These are phyloP conservation scores for Microascus cirrosus DNA, from an alignment of 2,329 filamentous ascomycete species.

Conservation along the genomic window DNA sequence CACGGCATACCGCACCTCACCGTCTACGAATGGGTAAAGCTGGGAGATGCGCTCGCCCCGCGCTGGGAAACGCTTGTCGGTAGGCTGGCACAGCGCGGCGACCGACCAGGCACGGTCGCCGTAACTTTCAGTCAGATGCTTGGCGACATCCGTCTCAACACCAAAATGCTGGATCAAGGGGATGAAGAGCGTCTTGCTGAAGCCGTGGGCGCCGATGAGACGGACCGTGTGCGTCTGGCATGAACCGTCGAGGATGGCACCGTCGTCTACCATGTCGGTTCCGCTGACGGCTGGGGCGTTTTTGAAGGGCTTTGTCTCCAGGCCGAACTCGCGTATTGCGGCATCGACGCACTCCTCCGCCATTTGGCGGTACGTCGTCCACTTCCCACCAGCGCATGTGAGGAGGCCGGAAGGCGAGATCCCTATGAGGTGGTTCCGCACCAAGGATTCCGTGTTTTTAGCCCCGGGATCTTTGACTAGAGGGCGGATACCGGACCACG, in stretches of 20 bases:
- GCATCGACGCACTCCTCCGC: slow-evolving; percentile 81
- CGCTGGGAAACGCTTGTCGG: slow-evolving; percentile 69
- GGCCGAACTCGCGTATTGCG: slow-evolving; percentile 57
- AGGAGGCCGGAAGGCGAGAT: slow-evolving; percentile 69
- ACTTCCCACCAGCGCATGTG: slow-evolving; percentile 82
- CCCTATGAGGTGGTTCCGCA: slow-evolving; percentile 76
- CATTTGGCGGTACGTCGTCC: slow-evolving; percentile 92
- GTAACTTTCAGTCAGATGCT: slow-evolving; percentile 78
- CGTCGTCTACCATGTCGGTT: slow-evolving; percentile 59
- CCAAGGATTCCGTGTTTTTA: slow-evolving; percentile 74
- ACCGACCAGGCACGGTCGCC: slow-evolving; percentile 91
- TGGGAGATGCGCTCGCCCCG: slow-evolving; percentile 68
- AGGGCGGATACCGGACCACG: slow-evolving; percentile 81
- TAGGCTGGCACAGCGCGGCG: slow-evolving; percentile 66
- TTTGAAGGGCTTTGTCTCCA: slow-evolving; percentile 44
- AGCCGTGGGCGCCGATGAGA: slow-evolving; percentile 75
- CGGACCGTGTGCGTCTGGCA: slow-evolving; percentile 80
- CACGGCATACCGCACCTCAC: slow-evolving; percentile 81
- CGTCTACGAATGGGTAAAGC: slow-evolving; percentile 84
- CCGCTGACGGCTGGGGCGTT: slow-evolving; percentile 58
- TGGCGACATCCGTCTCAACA: slow-evolving; percentile 82
- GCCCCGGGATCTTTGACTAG: slow-evolving; percentile 80
- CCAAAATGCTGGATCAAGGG: slow-evolving; percentile 90
- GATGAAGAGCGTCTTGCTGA: slow-evolving; percentile 84
- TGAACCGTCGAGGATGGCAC: slow-evolving; percentile 49